Evolutionary conservation across 768 basidiomycete genomes (phyloP).

Genomic region (Mycena vulgaris): DNA sequence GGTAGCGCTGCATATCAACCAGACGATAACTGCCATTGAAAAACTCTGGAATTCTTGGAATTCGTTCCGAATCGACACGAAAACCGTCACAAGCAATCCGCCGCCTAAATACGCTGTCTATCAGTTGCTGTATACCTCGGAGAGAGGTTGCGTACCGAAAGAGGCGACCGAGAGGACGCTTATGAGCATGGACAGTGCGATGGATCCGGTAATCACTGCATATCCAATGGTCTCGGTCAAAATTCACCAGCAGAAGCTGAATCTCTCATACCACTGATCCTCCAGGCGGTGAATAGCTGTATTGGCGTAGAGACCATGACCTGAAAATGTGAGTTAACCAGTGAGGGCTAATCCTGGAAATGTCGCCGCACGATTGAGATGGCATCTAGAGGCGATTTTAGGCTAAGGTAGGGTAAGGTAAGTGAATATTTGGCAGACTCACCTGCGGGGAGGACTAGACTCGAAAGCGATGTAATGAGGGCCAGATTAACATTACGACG

Average conservation of each 20-base stretch:
- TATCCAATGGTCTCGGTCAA: neutral
- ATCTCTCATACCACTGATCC: constrained; percentile 24
- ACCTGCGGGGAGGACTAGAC: constrained; percentile 32
- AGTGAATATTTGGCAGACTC: neutral
- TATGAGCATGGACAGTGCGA: constrained; percentile 22
- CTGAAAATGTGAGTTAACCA: neutral
- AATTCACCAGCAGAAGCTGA: too few species aligned
- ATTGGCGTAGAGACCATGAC: constrained; percentile 32
- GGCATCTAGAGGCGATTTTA: neutral
- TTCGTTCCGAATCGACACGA: constrained; percentile 29
- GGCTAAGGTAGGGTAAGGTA: neutral
- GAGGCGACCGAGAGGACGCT: constrained; percentile 26
- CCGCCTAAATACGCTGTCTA: constrained; percentile 4
- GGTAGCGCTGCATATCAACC: constrained; percentile 40
- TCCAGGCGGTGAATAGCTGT: constrained; percentile 36
- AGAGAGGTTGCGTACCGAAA: constrained; percentile 19
- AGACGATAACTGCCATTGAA: constrained; percentile 36
- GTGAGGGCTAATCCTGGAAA: too few species aligned
- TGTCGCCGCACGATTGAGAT: constrained; percentile 14
- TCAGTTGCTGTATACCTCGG: neutral
- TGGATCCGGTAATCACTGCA: constrained; percentile 32
- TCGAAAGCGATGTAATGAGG: neutral
- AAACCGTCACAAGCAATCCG: constrained; percentile 27
- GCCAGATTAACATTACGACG: neutral
- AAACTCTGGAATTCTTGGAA: constrained; percentile 41